Percentiles rank a stretch among this genome's conserved stretches.
phyloP scores from a whole-genome alignment of 768 basidiomycete species.

The Pseudohyphozyma bogoriensis region DNA sequence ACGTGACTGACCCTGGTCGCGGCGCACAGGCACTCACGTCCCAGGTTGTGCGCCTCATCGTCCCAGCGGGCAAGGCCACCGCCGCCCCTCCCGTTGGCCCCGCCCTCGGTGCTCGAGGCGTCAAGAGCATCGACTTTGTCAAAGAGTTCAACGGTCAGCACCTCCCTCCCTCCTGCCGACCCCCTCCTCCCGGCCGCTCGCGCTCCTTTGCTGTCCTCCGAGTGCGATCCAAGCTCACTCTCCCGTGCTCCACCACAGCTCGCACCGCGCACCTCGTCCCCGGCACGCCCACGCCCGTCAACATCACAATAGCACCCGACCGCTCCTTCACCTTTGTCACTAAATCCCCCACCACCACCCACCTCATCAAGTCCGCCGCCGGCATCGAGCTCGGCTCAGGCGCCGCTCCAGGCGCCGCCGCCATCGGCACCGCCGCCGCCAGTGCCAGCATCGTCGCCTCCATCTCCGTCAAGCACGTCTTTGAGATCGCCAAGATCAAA shows the following conservation, averaged over 20 bases:
- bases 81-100: slow-evolving; percentile 95
- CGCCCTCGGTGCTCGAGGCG: slow-evolving; percentile 91
- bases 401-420: slow-evolving; percentile 49
- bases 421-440: slow-evolving; percentile 35
- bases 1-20: too few species aligned
- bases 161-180: not conserved
- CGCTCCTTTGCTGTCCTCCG: not conserved
- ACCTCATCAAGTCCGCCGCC: slow-evolving; percentile 82
- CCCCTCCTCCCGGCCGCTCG: not conserved
- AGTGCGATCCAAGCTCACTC: not conserved
- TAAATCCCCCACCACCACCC: slow-evolving; percentile 75
- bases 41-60: too few species aligned
- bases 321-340: slow-evolving; percentile 86
- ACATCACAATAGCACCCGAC: slow-evolving; percentile 87
- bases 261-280: slow-evolving; percentile 76
- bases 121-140: slow-evolving; percentile 99
- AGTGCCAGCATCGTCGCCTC: slow-evolving; percentile 50
- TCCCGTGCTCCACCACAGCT: slow-evolving; percentile 41
- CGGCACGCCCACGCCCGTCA: slow-evolving; percentile 79
- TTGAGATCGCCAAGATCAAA: slow-evolving; percentile 98
- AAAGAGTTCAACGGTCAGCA: slow-evolving; percentile 74
- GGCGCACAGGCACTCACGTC: too few species aligned
- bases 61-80: slow-evolving; percentile 87
- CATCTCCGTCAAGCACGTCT: slow-evolving; percentile 89
- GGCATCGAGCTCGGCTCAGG: slow-evolving; percentile 84